These are phyloP conservation scores for Cymbopogon citratus DNA, from an alignment of 176 grass and related monocot species.

Conservation along the genomic window DNA sequence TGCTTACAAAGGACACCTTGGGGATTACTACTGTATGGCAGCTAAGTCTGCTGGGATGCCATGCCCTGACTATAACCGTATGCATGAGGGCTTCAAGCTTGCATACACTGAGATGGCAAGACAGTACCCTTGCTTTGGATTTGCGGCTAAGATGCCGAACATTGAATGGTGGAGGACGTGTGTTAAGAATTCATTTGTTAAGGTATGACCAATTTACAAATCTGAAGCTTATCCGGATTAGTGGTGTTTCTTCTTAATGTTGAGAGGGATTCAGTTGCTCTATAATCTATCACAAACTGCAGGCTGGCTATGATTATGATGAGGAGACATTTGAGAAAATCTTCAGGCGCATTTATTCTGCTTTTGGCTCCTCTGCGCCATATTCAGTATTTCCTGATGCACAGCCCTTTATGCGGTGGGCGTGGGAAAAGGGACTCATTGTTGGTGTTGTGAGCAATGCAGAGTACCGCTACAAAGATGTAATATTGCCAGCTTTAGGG, in stretches of 20 bases:
- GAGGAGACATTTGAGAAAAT: conserved; percentile 96
- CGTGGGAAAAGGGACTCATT: conserved; percentile 53
- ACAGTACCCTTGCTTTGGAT: conserved; percentile 78
- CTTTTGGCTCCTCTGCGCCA: conserved; percentile 85
- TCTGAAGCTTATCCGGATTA: neutral
- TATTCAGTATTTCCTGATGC: conserved; percentile 80
- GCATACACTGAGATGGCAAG: conserved; percentile 87
- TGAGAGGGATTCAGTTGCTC: neutral
- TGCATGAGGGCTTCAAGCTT: conserved; percentile 91
- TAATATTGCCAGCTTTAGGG: conserved; percentile 78
- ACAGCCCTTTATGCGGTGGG: conserved; percentile 77
- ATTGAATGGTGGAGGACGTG: conserved; percentile 90
- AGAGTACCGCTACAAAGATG: conserved; percentile 90
- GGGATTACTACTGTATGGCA: conserved; percentile 99
- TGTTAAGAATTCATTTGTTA: conserved; percentile 84
- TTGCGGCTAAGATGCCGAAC: conserved; percentile 75
- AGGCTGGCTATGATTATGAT: conserved; percentile 95
- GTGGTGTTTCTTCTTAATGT: neutral
- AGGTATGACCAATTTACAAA: conserved; percentile 23
- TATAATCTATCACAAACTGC: conserved; percentile 7
- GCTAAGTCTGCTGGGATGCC: conserved; percentile 78
- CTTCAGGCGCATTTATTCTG: conserved; percentile 81
- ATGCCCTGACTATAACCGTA: conserved; percentile 92
- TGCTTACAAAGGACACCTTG: conserved; percentile 94
- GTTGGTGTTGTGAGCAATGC: conserved; percentile 93